Evolutionary conservation across 106 monocot genomes (phyloP).

Genomic region (Acanthochlamys bracteata): DNA sequence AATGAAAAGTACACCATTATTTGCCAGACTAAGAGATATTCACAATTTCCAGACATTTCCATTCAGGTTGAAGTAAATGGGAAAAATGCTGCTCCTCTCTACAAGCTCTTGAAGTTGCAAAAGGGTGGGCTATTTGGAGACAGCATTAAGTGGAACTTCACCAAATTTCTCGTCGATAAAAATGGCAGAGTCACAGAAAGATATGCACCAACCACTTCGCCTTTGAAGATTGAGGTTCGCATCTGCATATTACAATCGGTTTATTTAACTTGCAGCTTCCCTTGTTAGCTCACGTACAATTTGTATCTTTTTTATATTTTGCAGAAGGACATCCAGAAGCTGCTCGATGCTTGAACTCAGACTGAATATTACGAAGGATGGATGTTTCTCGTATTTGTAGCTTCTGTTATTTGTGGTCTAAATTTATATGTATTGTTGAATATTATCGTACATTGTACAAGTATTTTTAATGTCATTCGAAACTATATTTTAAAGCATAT

Average conservation of each 20-base stretch:
- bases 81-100: conserved; percentile 27
- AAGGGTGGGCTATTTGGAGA: conserved; percentile 33
- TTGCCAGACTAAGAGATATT: too few relatives aligned
- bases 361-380: too few relatives aligned
- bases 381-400: too few relatives aligned
- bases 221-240: conserved; percentile 41
- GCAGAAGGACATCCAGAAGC: conserved; percentile 33
- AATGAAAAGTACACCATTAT: too few relatives aligned
- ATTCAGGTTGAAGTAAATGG: conserved; percentile 41
- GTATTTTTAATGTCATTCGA: too few relatives aligned
- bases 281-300: not conserved
- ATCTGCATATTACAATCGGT: not conserved
- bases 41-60: too few relatives aligned
- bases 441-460: too few relatives aligned
- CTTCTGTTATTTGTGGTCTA: too few relatives aligned
- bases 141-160: conserved; percentile 46
- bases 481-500: too few relatives aligned
- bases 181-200: conserved; percentile 29
- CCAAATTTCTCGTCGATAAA: conserved; percentile 38
- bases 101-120: conserved; percentile 37
- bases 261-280: not conserved
- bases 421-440: too few relatives aligned
- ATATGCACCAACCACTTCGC: conserved; percentile 42
- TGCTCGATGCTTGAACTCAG: conserved; percentile 12
- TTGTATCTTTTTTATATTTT: not conserved